A percentile compares a stretch with the other conserved stretches of the same genome.
phyloP scores from a whole-genome alignment of 768 basidiomycete species.

The Tylopilus felleus region DNA sequence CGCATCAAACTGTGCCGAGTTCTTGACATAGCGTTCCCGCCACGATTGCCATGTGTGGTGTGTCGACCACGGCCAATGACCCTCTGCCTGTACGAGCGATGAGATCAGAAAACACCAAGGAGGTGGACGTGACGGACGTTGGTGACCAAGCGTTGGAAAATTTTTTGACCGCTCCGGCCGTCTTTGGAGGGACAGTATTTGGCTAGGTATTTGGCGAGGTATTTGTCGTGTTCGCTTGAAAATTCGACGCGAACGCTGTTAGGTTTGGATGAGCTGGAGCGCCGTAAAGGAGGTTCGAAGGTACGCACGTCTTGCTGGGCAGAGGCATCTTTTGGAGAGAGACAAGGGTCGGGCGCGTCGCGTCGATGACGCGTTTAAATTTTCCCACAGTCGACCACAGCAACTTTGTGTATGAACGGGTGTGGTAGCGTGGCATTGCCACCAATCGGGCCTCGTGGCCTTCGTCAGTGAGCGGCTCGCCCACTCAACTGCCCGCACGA shows the following conservation, averaged over 20 bases:
- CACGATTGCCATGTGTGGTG: constrained; percentile 60
- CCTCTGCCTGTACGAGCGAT: constrained; percentile 29
- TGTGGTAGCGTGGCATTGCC: too few species aligned
- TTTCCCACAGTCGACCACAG: background rate
- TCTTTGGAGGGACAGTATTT: constrained; percentile 37
- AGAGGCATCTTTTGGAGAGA: background rate
- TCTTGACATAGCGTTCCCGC: constrained; percentile 56
- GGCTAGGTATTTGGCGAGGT: constrained; percentile 48
- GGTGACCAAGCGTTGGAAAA: constrained; percentile 43
- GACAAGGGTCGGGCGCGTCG: background rate
- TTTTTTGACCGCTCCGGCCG: constrained; percentile 44
- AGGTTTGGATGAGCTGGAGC: background rate
- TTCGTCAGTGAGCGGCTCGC: constrained; percentile 28
- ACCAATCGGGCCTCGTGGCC: constrained; percentile 26
- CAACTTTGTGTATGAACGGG: too few species aligned
- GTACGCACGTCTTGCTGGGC: background rate
- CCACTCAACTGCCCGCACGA: constrained; percentile 27
- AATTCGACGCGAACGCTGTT: constrained; percentile 28
- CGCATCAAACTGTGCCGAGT: constrained; percentile 40
- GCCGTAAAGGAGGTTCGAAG: background rate
- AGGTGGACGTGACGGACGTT: constrained; percentile 40
- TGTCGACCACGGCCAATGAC: constrained; percentile 49
- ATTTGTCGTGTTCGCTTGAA: constrained; percentile 39
- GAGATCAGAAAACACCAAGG: background rate
- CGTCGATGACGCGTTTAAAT: constrained; percentile 1